A percentile compares a stretch with the other conserved stretches of the same genome.
Evolutionary conservation across 345 rosid genomes (phyloP).

Genomic region (Conringia planisiliqua): DNA sequence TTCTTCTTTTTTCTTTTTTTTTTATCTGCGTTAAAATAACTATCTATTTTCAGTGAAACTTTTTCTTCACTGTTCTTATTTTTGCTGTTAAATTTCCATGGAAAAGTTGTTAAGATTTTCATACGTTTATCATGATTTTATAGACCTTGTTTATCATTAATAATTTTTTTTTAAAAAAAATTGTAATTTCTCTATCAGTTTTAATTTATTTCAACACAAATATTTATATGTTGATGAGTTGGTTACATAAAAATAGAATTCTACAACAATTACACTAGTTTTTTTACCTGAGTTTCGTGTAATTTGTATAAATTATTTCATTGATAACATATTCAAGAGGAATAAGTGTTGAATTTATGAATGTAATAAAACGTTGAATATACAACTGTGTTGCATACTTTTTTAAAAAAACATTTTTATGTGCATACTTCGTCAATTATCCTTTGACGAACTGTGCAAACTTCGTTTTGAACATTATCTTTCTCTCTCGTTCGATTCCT

Average conservation of each 20-base stretch:
- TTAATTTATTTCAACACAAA: neutral
- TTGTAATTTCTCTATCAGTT: neutral
- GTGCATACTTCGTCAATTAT: no score
- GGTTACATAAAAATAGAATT: neutral
- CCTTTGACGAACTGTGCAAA: no score
- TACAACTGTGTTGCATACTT: neutral
- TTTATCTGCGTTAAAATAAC: no score
- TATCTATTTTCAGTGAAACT: neutral
- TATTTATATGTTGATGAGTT: neutral
- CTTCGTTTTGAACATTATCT: no score
- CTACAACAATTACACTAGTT: neutral
- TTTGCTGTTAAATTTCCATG: neutral
- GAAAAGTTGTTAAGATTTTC: neutral
- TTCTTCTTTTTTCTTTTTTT: no score
- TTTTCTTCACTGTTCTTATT: neutral
- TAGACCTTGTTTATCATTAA: neutral
- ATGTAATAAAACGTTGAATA: neutral
- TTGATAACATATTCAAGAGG: neutral
- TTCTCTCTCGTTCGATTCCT: no score
- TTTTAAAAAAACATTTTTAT: no score
- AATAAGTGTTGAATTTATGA: neutral
- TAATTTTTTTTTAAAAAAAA: neutral
- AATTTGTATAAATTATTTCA: neutral
- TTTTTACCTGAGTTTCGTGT: neutral
- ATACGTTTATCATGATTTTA: neutral